phyloP scores from a whole-genome alignment of 192 early-diverging fungal species.

The Coemansia sp. region DNA sequence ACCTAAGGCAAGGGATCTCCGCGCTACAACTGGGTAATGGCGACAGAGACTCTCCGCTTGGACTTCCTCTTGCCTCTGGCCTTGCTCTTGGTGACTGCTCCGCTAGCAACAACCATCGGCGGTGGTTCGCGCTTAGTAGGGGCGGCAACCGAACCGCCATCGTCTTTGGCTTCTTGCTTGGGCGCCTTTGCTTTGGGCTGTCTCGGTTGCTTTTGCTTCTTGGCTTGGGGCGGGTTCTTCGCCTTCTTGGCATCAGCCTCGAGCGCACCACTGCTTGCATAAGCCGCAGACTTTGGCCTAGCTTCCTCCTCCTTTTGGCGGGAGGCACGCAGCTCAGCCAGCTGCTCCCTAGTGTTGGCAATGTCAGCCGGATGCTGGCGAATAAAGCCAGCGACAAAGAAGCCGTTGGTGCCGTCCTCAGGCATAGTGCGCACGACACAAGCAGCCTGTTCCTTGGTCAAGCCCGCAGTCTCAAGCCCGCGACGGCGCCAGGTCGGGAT shows the following conservation, averaged over 20 bases:
- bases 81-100: slow-evolving; percentile 1
- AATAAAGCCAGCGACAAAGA: slow-evolving; percentile 94
- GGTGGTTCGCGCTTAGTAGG: slow-evolving; percentile 3
- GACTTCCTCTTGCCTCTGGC: slow-evolving; percentile 28
- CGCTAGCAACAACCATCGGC: background rate
- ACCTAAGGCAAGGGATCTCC: background rate
- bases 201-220: background rate
- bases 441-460: slow-evolving; percentile 56
- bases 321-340: slow-evolving; percentile 2
- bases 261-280: background rate
- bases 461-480: slow-evolving; percentile 55
- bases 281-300: background rate
- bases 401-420: slow-evolving; percentile 87
- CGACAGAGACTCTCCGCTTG: slow-evolving; percentile 13
- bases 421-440: slow-evolving; percentile 75
- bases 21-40: slow-evolving; percentile 6
- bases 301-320: background rate
- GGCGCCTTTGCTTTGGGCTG: background rate
- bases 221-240: background rate
- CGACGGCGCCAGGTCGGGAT: slow-evolving; percentile 81
- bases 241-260: background rate
- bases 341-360: slow-evolving; percentile 8
- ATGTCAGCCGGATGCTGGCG: slow-evolving; percentile 27
- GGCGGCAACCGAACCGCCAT: background rate
- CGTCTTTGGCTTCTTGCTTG: slow-evolving; percentile 1